Evolutionary conservation across 2,329 filamentous ascomycete species (phyloP).

Genomic region (Venturia asperata): DNA sequence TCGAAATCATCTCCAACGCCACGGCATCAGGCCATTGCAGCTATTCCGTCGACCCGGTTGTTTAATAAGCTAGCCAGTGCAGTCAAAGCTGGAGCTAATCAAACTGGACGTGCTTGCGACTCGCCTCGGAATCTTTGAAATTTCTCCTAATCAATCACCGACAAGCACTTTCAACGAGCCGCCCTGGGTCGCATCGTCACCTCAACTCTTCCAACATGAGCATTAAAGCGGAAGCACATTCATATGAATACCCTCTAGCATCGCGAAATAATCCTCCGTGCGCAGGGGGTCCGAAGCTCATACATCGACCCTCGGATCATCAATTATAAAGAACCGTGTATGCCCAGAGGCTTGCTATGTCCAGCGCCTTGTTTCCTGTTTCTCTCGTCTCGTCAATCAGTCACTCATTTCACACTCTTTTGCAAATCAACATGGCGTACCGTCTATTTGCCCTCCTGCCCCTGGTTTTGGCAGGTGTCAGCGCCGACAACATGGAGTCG

Average conservation of each 20-base stretch:
- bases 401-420: constrained; percentile 8
- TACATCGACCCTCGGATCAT: neutral
- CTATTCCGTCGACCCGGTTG: neutral
- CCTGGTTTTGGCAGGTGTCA: constrained; percentile 10
- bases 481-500: neutral
- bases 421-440: neutral
- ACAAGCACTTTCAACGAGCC: neutral
- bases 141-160: neutral
- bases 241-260: neutral
- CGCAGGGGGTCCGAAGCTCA: neutral
- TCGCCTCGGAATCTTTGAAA: neutral
- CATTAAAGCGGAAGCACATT: neutral
- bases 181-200: neutral
- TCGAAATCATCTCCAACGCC: neutral
- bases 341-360: neutral
- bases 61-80: neutral
- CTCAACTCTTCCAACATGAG: constrained; percentile 3
- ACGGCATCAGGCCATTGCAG: neutral
- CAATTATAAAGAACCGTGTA: neutral
- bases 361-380: neutral
- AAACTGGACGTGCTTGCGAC: neutral
- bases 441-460: constrained; percentile 13
- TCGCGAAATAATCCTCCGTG: constrained; percentile 1
- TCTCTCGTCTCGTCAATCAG: neutral
- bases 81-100: neutral